Conservation (phyloP, 805 yeast species). For the Cyberlindnera saturnus region DNA sequence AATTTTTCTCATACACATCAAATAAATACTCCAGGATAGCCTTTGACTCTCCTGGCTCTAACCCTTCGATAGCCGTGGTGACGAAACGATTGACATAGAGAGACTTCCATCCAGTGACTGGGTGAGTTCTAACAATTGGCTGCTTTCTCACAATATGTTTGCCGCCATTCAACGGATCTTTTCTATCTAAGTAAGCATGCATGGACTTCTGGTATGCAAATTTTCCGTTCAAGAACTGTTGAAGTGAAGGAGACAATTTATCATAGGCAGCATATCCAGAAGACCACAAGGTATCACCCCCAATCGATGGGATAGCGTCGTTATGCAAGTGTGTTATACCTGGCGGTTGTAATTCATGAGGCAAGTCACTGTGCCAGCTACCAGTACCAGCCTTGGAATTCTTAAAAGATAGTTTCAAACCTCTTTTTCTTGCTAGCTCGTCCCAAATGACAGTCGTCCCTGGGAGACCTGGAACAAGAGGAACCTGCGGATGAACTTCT, state of each 20-base stretch:
- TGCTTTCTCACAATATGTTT: slow-evolving; percentile 45
- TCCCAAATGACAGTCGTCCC: slow-evolving; percentile 33
- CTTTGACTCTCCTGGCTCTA: slow-evolving; percentile 42
- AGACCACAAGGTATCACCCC: slow-evolving; percentile 52
- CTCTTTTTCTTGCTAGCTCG: slow-evolving; percentile 11
- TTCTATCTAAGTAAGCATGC: slow-evolving; percentile 33
- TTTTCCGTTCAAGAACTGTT: slow-evolving; percentile 46
- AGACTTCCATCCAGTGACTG: slow-evolving; percentile 58
- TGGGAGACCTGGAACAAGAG: slow-evolving; percentile 20
- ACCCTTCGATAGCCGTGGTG: slow-evolving; percentile 44
- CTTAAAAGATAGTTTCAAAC: neutral
- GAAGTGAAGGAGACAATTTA: slow-evolving; percentile 46
- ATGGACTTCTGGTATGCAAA: slow-evolving; percentile 39
- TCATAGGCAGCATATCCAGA: slow-evolving; percentile 54
- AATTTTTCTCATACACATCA: slow-evolving; percentile 39
- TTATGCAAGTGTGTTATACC: slow-evolving; percentile 46
- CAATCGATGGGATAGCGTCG: slow-evolving; percentile 42
- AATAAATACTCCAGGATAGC: slow-evolving; percentile 38
- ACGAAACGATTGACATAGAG: slow-evolving; percentile 43
- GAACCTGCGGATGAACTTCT: neutral
- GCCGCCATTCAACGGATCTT: slow-evolving; percentile 40
- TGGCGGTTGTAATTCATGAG: slow-evolving; percentile 50
- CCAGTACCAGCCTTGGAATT: neutral
- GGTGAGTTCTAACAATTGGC: slow-evolving; percentile 54
- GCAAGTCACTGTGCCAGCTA: slow-evolving; percentile 42